These are phyloP conservation scores for Suillus tomentosus DNA, from an alignment of 768 basidiomycete genomes.

Conservation along the genomic window DNA sequence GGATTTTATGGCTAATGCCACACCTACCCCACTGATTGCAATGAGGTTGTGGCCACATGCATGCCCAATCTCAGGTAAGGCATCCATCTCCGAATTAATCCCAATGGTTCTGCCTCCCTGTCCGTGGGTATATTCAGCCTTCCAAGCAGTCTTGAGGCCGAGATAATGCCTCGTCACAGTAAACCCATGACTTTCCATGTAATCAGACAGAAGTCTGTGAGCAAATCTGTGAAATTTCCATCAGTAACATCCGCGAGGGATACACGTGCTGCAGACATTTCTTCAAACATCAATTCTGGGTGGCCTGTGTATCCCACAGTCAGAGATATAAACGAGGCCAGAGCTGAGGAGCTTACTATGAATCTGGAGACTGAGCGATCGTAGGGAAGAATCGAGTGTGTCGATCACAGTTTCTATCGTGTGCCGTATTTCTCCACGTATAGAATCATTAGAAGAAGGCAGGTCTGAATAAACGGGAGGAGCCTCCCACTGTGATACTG, in stretches of 20 bases:
- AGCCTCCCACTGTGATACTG: conserved; percentile 33
- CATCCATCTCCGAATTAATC: conserved; percentile 79
- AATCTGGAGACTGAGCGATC: conserved; percentile 68
- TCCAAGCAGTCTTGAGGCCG: conserved; percentile 75
- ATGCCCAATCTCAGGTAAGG: conserved; percentile 55
- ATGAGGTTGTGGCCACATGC: conserved; percentile 87
- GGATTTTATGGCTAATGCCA: conserved; percentile 71
- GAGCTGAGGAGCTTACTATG: conserved; percentile 51
- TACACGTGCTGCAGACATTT: conserved; percentile 47
- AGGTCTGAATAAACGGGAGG: conserved; percentile 45
- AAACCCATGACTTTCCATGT: conserved; percentile 71
- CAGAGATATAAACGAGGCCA: conserved; percentile 15
- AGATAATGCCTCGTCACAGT: conserved; percentile 70
- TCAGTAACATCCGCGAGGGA: conserved; percentile 7
- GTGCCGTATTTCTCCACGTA: conserved; percentile 40
- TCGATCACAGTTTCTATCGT: conserved; percentile 60
- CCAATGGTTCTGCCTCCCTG: conserved; percentile 66
- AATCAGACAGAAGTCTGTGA: conserved; percentile 66
- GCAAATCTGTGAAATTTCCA: conserved; percentile 53
- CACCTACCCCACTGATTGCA: conserved; percentile 73
- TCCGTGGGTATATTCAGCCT: conserved; percentile 67
- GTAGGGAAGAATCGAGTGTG: conserved; percentile 51
- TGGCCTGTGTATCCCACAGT: conserved; percentile 43
- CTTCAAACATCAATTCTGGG: conserved; percentile 68
- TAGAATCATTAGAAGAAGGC: conserved; percentile 16